Conservation (phyloP, 2,329 filamentous ascomycete genomes). For the Venturia nashicola region DNA sequence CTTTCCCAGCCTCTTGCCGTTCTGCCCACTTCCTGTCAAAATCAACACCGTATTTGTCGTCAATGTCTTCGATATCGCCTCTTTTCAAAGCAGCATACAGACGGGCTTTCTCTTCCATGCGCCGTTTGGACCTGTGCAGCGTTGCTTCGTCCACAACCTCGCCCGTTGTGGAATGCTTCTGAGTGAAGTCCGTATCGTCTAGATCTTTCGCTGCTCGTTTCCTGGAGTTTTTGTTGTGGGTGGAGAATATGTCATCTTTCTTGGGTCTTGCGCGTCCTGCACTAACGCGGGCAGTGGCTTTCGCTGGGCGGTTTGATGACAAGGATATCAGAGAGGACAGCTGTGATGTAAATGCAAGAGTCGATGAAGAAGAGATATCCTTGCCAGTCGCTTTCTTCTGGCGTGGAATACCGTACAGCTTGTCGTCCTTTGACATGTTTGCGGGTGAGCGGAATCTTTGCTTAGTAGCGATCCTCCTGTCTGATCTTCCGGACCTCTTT, state of each 20-base stretch:
- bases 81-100: conserved; percentile 83
- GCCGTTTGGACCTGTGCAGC: conserved; percentile 57
- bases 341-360: conserved; percentile 77
- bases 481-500: neutral
- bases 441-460: neutral
- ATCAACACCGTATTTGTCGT: conserved; percentile 62
- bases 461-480: neutral
- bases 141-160: conserved; percentile 45
- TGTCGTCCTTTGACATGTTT: conserved; percentile 37
- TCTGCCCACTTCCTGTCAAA: conserved; percentile 96
- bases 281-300: conserved; percentile 24
- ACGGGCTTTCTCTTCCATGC: conserved; percentile 82
- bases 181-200: conserved; percentile 42
- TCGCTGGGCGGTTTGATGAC: conserved; percentile 26
- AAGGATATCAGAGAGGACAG: conserved; percentile 67
- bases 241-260: conserved; percentile 58
- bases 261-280: conserved; percentile 40
- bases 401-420: conserved; percentile 66
- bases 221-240: conserved; percentile 49
- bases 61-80: conserved; percentile 58
- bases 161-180: conserved; percentile 52
- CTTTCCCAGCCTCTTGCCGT: conserved; percentile 33
- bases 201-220: conserved; percentile 51
- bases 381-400: conserved; percentile 52
- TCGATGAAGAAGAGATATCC: conserved; percentile 56